These are phyloP conservation scores for Populus hybrid DNA, from an alignment of 441 rosid genomes.

Conservation along the genomic window DNA sequence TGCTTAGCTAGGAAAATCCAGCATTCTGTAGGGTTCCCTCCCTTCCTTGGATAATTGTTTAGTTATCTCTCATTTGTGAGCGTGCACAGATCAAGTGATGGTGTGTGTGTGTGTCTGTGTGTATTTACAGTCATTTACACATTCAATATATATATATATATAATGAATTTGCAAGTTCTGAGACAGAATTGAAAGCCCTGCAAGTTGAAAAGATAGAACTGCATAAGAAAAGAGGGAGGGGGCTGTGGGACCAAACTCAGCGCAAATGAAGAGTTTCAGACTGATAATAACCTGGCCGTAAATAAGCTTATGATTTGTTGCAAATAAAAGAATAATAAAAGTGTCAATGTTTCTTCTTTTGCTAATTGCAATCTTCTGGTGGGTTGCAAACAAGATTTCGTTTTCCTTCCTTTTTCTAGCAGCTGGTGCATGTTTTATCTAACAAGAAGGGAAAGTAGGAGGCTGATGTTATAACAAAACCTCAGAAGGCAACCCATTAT, in stretches of 20 bases:
- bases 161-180: neutral
- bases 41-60: too few species aligned
- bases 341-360: neutral
- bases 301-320: neutral
- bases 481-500: neutral
- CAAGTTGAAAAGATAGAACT: neutral
- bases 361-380: neutral
- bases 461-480: neutral
- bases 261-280: neutral
- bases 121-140: too few species aligned
- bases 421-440: neutral
- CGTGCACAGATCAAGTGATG: too few species aligned
- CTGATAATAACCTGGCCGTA: neutral
- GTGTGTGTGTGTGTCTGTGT: too few species aligned
- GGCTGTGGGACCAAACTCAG: neutral
- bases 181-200: neutral
- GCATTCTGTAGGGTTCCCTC: too few species aligned
- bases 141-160: too few species aligned
- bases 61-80: too few species aligned
- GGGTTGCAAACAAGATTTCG: neutral
- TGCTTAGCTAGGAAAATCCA: neutral
- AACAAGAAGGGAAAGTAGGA: neutral
- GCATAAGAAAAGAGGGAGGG: neutral
- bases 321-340: neutral
- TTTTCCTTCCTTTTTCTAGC: neutral